A percentile compares a stretch with the other conserved stretches of the same genome.
Conservation (phyloP, 2,329 filamentous ascomycete species). For the Fusarium clavum region DNA sequence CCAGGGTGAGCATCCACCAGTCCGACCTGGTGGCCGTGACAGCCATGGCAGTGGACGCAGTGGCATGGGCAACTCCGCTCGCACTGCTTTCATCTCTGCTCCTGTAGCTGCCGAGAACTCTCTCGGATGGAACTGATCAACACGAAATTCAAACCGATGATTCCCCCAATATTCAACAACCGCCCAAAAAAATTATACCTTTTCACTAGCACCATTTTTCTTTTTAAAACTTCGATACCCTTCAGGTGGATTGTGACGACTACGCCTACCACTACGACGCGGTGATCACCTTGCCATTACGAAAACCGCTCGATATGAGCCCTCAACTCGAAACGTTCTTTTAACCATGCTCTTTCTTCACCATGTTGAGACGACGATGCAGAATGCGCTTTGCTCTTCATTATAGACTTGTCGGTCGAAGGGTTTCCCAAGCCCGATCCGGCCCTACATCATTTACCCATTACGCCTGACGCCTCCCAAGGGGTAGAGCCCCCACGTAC, state of each 20-base stretch:
- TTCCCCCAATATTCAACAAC: constrained; percentile 25
- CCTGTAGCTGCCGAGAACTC: constrained; percentile 95
- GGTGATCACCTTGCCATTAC: constrained; percentile 28
- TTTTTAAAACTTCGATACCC: constrained; percentile 52
- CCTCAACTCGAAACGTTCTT: constrained; percentile 43
- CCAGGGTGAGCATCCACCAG: constrained; percentile 40
- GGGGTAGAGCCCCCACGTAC: constrained; percentile 45
- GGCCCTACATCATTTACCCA: constrained; percentile 37
- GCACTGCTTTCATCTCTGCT: constrained; percentile 80
- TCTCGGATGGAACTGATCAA: constrained; percentile 86
- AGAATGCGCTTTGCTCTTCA: constrained; percentile 39
- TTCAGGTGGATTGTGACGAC: constrained; percentile 47
- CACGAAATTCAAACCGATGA: constrained; percentile 21
- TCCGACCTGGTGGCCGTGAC: constrained; percentile 58
- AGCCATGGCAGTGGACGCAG: constrained; percentile 75
- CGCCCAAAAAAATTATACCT: constrained; percentile 34
- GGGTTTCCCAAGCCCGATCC: constrained; percentile 27
- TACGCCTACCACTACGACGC: constrained; percentile 38
- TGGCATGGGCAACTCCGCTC: constrained; percentile 64
- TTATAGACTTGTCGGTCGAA: constrained; percentile 47
- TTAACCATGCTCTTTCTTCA: constrained; percentile 37
- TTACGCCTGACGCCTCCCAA: constrained; percentile 40
- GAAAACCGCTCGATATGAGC: constrained; percentile 29
- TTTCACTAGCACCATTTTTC: constrained; percentile 39
- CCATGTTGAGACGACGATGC: constrained; percentile 38